Evolutionary conservation across 495 filamentous ascomycete genomes (phyloP).

Genomic region (Penicillium arizonense): DNA sequence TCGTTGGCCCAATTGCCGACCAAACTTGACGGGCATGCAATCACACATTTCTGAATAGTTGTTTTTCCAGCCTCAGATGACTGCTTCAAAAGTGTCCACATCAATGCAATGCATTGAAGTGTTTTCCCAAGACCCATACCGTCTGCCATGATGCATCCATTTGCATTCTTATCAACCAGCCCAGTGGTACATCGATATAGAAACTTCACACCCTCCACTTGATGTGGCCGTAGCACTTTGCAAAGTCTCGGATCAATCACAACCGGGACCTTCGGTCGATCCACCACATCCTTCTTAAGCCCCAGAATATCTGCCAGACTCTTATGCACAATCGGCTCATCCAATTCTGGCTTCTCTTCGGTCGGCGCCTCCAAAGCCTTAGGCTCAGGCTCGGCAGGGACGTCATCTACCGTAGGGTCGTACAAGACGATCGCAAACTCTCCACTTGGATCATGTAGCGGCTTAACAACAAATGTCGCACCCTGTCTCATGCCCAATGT

Average conservation of each 20-base stretch:
- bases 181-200: constrained; percentile 93
- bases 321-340: constrained; percentile 84
- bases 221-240: constrained; percentile 93
- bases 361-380: constrained; percentile 50
- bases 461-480: constrained; percentile 81
- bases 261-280: constrained; percentile 84
- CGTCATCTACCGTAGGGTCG: constrained; percentile 91
- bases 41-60: constrained; percentile 95
- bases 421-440: constrained; percentile 97
- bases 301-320: constrained; percentile 95
- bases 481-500: constrained; percentile 83
- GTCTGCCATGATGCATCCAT: constrained; percentile 99
- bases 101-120: constrained; percentile 72
- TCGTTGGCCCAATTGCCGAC: constrained; percentile 99
- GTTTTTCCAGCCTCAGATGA: constrained; percentile 90
- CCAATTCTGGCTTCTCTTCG: constrained; percentile 59
- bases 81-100: constrained; percentile 97
- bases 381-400: constrained; percentile 54
- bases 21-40: constrained; percentile 96
- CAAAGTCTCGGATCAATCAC: constrained; percentile 92
- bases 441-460: constrained; percentile 90
- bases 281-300: constrained; percentile 83
- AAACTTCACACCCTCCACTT: constrained; percentile 98
- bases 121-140: constrained; percentile 99
- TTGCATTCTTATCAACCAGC: constrained; percentile 87